These are phyloP conservation scores for Blumeriella jaapii DNA, from an alignment of 2,329 filamentous ascomycete species.

Conservation along the genomic window DNA sequence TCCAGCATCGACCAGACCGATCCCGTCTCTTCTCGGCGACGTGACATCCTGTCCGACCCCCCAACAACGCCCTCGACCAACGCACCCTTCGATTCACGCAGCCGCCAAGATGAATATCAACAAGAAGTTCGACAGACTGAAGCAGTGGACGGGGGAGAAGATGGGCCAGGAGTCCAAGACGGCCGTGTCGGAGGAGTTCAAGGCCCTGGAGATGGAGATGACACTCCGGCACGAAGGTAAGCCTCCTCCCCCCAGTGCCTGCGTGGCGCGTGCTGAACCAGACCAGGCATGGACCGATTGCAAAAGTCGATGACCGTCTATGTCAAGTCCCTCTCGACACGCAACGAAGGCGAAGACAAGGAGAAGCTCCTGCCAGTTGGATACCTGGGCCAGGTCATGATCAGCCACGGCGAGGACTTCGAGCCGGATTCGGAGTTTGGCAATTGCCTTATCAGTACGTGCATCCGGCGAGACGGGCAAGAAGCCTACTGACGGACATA, in stretches of 20 bases:
- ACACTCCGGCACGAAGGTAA: slow-evolving; percentile 74
- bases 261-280: slow-evolving; percentile 11
- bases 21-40: too few species aligned
- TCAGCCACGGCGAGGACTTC: slow-evolving; percentile 83
- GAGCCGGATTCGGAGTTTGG: slow-evolving; percentile 85
- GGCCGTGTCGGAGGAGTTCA: slow-evolving; percentile 80
- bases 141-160: slow-evolving; percentile 96
- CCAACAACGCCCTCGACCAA: too few species aligned
- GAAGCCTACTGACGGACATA: slow-evolving; percentile 15
- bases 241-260: slow-evolving; percentile 18
- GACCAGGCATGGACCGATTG: slow-evolving; percentile 77
- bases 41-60: too few species aligned
- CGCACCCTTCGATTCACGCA: too few species aligned
- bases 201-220: slow-evolving; percentile 83
- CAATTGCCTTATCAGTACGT: slow-evolving; percentile 60
- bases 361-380: slow-evolving; percentile 75
- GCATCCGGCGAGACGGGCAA: neutral
- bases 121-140: slow-evolving; percentile 91
- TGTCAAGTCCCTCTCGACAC: slow-evolving; percentile 77
- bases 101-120: slow-evolving; percentile 28
- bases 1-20: too few species aligned
- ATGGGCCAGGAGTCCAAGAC: slow-evolving; percentile 91
- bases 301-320: slow-evolving; percentile 79
- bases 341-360: slow-evolving; percentile 73
- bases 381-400: slow-evolving; percentile 75